Conservation (phyloP, 106 monocot genomes). For the Phalaenopsis aphrodite region DNA sequence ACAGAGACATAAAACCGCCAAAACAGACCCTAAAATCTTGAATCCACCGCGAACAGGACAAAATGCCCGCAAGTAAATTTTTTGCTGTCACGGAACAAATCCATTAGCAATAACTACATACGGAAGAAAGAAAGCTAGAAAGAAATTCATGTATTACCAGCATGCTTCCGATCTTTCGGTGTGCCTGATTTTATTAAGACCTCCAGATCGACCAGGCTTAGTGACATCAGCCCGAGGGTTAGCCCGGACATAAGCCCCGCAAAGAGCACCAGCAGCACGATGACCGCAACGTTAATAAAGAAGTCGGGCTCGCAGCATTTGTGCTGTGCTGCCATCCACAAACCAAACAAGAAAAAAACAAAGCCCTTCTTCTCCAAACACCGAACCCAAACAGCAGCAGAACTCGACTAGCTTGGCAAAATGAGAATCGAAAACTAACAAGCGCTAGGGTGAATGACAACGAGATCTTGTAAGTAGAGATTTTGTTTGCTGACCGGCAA, state of each 20-base stretch:
- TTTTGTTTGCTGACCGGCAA: background rate
- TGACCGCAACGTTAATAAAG: conserved; percentile 33
- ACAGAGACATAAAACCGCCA: no score
- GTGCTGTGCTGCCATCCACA: conserved; percentile 59
- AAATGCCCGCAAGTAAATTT: background rate
- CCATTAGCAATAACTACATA: background rate
- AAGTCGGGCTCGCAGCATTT: conserved; percentile 37
- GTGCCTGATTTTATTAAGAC: conserved; percentile 66
- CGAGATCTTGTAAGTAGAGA: background rate
- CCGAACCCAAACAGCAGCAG: conserved; percentile 2
- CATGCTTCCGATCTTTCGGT: conserved; percentile 44
- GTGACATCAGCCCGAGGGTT: conserved; percentile 62
- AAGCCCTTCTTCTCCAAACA: background rate
- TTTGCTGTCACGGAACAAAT: background rate
- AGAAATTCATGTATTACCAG: conserved; percentile 18
- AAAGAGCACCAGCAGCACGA: conserved; percentile 47
- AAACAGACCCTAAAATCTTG: background rate
- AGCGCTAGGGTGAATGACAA: background rate
- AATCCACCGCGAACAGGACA: background rate
- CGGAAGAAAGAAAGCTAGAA: background rate
- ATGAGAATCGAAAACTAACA: background rate
- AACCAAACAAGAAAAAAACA: background rate
- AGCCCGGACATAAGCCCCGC: conserved; percentile 75
- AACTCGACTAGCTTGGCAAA: background rate
- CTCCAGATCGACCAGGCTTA: conserved; percentile 76